phyloP scores from a whole-genome alignment of 106 monocot genomes.

The Hemerocallis citrina region DNA sequence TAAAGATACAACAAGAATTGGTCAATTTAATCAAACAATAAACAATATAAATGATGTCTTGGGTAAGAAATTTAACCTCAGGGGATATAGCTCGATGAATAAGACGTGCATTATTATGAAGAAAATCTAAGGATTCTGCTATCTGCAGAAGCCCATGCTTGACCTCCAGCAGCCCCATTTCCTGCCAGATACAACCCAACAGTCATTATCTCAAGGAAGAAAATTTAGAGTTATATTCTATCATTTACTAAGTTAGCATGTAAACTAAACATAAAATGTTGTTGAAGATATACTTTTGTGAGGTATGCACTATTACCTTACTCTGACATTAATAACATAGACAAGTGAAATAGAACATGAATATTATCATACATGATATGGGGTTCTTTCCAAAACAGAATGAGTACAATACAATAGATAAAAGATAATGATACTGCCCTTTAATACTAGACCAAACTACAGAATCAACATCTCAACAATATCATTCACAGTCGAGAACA shows the following conservation, averaged over 20 bases:
- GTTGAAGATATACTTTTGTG: not conserved
- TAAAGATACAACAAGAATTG: not conserved
- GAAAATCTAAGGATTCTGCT: conserved; percentile 86
- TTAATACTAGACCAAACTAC: too few relatives aligned
- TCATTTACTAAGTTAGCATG: not conserved
- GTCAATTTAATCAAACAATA: not conserved
- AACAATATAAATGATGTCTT: not conserved
- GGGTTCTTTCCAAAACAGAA: too few relatives aligned
- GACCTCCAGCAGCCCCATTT: conserved; percentile 89
- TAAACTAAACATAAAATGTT: not conserved
- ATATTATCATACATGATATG: too few relatives aligned
- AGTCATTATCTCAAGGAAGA: not conserved
- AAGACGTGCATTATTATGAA: conserved; percentile 91
- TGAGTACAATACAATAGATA: too few relatives aligned
- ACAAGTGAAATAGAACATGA: not conserved
- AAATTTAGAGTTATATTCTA: not conserved
- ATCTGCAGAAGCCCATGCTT: conserved; percentile 92
- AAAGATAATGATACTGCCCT: too few relatives aligned
- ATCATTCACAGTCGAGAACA: too few relatives aligned
- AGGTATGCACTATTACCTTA: not conserved
- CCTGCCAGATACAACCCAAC: conserved; percentile 34
- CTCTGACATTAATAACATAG: not conserved
- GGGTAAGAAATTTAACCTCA: conserved; percentile 42
- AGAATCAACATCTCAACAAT: too few relatives aligned
- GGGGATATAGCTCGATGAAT: conserved; percentile 88